A percentile compares a stretch with the other conserved stretches of the same genome.
phyloP scores from a whole-genome alignment of 176 grass and related monocot genomes.

The Thalia dealbata region DNA sequence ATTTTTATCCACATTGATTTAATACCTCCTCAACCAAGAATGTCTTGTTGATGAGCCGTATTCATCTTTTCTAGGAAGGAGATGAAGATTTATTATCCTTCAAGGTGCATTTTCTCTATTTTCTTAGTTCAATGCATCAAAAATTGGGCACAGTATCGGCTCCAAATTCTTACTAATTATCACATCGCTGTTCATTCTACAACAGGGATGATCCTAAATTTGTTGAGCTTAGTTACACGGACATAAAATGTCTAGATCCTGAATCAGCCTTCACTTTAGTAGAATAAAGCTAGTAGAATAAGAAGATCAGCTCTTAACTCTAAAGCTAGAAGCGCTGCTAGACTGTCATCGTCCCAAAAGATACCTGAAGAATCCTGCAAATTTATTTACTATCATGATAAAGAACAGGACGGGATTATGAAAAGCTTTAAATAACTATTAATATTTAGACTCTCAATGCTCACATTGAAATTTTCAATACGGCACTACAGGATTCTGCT shows the following conservation, averaged over 20 bases:
- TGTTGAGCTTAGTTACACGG: conserved; percentile 55
- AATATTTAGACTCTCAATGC: neutral
- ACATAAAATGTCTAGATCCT: conserved; percentile 70
- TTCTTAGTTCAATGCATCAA: conserved; percentile 5
- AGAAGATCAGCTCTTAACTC: conserved; percentile 88
- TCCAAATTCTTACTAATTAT: no score
- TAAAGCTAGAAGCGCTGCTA: conserved; percentile 78
- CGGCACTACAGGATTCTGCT: no score
- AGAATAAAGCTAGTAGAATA: no score
- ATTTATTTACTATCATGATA: conserved; percentile 10
- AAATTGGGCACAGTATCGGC: conserved; percentile 21
- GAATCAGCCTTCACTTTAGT: conserved; percentile 30
- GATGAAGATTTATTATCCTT: conserved; percentile 66
- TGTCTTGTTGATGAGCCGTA: conserved; percentile 14
- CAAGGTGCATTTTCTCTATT: conserved; percentile 39
- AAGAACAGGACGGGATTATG: neutral
- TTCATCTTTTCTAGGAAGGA: conserved; percentile 40
- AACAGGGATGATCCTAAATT: conserved; percentile 52
- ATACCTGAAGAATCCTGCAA: conserved; percentile 94
- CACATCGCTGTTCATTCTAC: no score
- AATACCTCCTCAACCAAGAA: conserved; percentile 18
- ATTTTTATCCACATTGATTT: neutral
- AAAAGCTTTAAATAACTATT: neutral
- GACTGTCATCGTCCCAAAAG: conserved; percentile 99
- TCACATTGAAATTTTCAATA: neutral